These are phyloP conservation scores for Penicillium coprophilum DNA, from an alignment of 495 filamentous ascomycete genomes.

Conservation along the genomic window DNA sequence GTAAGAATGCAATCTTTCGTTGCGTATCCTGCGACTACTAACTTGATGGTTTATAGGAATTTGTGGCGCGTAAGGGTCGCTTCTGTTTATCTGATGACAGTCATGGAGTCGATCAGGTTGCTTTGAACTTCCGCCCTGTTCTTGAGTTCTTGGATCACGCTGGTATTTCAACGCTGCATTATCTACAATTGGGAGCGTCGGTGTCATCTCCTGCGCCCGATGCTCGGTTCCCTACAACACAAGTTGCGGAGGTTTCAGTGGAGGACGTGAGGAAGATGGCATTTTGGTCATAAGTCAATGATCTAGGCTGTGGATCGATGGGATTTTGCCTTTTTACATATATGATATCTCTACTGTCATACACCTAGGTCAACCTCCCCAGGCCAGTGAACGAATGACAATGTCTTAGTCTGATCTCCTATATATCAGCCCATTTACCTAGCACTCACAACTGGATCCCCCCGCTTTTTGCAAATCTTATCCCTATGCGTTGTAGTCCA, in stretches of 20 bases:
- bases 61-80: slow-evolving; percentile 63
- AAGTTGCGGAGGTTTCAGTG: slow-evolving; percentile 27
- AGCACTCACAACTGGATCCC: not conserved
- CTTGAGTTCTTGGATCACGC: slow-evolving; percentile 55
- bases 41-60: slow-evolving; percentile 46
- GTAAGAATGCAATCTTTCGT: slow-evolving; percentile 41
- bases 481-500: not conserved
- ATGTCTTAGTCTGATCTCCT: not conserved
- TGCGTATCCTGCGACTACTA: slow-evolving; percentile 12
- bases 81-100: slow-evolving; percentile 92
- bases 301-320: not conserved
- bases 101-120: slow-evolving; percentile 79
- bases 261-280: slow-evolving; percentile 27
- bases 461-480: not conserved
- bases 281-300: slow-evolving; percentile 19
- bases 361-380: not conserved
- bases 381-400: not conserved
- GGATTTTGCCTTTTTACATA: not conserved
- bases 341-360: not conserved
- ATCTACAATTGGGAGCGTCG: slow-evolving; percentile 35
- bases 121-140: slow-evolving; percentile 62
- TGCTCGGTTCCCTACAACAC: slow-evolving; percentile 43
- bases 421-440: not conserved
- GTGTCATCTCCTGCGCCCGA: slow-evolving; percentile 28
- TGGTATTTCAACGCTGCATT: slow-evolving; percentile 47